Conservation (phyloP, 345 rosid species). For the Eucalyptus urophylla region DNA sequence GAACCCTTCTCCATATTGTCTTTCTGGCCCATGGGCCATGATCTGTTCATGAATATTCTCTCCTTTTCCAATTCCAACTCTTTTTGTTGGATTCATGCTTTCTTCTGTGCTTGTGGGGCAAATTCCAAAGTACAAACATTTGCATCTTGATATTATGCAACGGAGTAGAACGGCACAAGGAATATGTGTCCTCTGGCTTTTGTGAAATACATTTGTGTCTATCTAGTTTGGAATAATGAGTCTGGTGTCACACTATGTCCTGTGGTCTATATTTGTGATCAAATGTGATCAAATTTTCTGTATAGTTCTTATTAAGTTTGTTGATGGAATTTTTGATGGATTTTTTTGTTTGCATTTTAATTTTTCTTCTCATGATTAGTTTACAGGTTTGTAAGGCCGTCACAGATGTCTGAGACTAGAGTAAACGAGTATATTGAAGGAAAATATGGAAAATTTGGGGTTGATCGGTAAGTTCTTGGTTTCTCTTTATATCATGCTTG, state of each 20-base stretch:
- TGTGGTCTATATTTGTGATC: not conserved
- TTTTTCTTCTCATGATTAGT: not conserved
- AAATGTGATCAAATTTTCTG: not conserved
- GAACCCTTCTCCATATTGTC: not conserved
- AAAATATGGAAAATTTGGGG: slow-evolving; percentile 86
- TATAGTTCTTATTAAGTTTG: not conserved
- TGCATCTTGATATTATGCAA: not conserved
- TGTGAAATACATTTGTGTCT: not conserved
- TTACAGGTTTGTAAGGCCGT: slow-evolving; percentile 80
- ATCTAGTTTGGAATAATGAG: not conserved
- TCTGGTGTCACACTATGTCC: not conserved
- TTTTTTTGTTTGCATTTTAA: not conserved
- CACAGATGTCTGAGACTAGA: slow-evolving; percentile 65
- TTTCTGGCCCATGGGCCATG: not conserved
- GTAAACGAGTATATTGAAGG: slow-evolving; percentile 62
- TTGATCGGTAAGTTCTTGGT: slow-evolving; percentile 55
- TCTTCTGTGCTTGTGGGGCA: not conserved
- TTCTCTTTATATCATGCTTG: not conserved
- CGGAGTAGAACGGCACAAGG: not conserved
- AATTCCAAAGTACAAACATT: not conserved
- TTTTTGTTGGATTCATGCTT: not conserved
- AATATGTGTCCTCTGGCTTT: not conserved
- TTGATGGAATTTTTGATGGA: not conserved
- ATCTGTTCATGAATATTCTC: not conserved
- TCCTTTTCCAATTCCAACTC: not conserved